phyloP scores from a whole-genome alignment of 257 asterid species.

The Rehmannia glutinosa region DNA sequence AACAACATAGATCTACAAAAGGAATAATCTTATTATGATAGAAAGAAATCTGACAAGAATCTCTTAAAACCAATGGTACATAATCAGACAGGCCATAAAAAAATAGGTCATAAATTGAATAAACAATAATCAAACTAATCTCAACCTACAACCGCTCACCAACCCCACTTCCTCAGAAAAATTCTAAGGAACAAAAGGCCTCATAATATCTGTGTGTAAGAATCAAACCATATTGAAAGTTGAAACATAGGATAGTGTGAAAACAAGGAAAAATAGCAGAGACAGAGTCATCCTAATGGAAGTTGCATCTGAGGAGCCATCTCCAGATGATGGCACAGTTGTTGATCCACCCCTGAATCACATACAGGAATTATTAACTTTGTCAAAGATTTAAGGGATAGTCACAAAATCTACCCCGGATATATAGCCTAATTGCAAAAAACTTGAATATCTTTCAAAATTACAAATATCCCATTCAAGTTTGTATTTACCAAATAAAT shows the following conservation, averaged over 20 bases:
- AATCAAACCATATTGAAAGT: slow-evolving; percentile 9
- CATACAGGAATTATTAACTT: background rate
- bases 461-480: no score
- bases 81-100: slow-evolving; percentile 23
- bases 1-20: background rate
- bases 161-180: background rate
- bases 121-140: slow-evolving; percentile 2
- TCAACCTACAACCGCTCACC: background rate
- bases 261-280: slow-evolving; percentile 1
- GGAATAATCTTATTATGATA: slow-evolving; percentile 3
- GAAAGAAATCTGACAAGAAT: background rate
- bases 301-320: slow-evolving; percentile 27
- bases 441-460: no score
- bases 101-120: slow-evolving; percentile 15
- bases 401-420: no score
- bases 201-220: background rate
- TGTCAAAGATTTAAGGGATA: no score
- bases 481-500: no score
- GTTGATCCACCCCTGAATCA: slow-evolving; percentile 31
- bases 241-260: slow-evolving; percentile 15
- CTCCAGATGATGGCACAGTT: slow-evolving; percentile 24
- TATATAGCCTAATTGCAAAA: no score
- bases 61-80: slow-evolving; percentile 15
- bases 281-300: slow-evolving; percentile 6
- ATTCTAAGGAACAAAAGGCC: background rate